These are phyloP conservation scores for Sphaceloma murrayae DNA, from an alignment of 2,329 filamentous ascomycete genomes.

Conservation along the genomic window DNA sequence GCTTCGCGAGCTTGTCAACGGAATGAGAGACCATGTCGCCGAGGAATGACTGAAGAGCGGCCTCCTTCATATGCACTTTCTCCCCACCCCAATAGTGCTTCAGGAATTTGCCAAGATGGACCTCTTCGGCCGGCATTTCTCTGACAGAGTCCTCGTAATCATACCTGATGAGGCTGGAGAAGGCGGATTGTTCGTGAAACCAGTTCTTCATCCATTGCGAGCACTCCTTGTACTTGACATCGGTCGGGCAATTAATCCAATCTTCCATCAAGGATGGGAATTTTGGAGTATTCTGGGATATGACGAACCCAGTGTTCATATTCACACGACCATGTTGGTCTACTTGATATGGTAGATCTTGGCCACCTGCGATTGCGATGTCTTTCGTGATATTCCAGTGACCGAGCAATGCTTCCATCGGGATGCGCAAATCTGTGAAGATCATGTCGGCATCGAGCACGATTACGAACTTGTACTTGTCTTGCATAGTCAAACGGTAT, in stretches of 20 bases:
- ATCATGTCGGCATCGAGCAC: constrained; percentile 40
- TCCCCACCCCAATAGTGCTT: constrained; percentile 1
- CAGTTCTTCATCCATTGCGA: constrained; percentile 25
- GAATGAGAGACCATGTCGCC: background rate
- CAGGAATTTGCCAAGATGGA: background rate
- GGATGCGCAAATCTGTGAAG: constrained; percentile 35
- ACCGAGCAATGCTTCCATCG: constrained; percentile 42
- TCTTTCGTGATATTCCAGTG: constrained; percentile 35
- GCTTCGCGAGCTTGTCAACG: background rate
- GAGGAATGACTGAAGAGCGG: background rate
- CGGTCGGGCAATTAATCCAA: constrained; percentile 27
- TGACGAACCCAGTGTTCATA: constrained; percentile 37
- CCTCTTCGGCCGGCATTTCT: background rate
- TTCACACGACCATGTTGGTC: constrained; percentile 26
- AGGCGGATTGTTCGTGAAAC: constrained; percentile 29
- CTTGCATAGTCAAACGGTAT: constrained; percentile 21
- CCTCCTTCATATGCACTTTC: background rate
- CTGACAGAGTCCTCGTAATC: constrained; percentile 21
- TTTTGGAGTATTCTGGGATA: constrained; percentile 32
- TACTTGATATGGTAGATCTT: constrained; percentile 31
- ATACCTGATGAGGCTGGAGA: constrained; percentile 29
- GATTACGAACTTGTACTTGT: constrained; percentile 36
- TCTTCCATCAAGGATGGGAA: constrained; percentile 26
- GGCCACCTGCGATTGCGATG: constrained; percentile 38
- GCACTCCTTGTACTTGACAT: constrained; percentile 28